Evolutionary conservation across 75 land plant species (phyloP), one percentile per base, ranked within the genome.

Genomic region (Cupressus sempervirens): DNA sequence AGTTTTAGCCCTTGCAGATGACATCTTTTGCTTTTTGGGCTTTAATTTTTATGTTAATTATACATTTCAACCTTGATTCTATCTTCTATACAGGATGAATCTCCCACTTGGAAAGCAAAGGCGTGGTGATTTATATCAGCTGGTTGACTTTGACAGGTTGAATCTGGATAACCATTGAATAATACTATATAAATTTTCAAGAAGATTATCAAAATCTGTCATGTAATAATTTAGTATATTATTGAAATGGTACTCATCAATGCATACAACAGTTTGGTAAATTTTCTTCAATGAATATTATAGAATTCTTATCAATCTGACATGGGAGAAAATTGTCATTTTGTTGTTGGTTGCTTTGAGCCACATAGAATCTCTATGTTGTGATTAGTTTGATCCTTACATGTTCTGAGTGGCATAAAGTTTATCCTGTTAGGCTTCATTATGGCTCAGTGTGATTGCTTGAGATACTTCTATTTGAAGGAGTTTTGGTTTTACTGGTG

Each of bases 91-190:
- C 92, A 97, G 99, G 88, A 86, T 86, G 45, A 95, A 92, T 79
- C 95, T 98, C 76, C 98, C 99, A 14, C 74, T 98, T 43, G 91
- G 80, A 88, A 92, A 84, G 70, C 99, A 96, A 86, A 86, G 98
- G 81, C 85, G 97, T 46, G 99, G 98, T 29, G 99, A 98, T 87
- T 84, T 98, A 54, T 98, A 98, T 88, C 93, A 91, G 76, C 88
- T 98, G 58, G 92, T 95, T 35, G 98, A 98, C 88, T 90, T 94
- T 46, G 90, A 89, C 67, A 93, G 96, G 82, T 23, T 85, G 76
- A 68, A 88, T 81, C 86, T 88, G 14, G 48, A 88, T 68, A 72
- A 72, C 74, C 74, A 72, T 72, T 72, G 74, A 30, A 2, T 72
- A 62, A 62, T 62, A 29, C n/a, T 62, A 23, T 62, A 62, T 29